Base-by-base conservation (phyloP, 2,329 filamentous ascomycete genomes). In the Phaeomoniella chlamydospora region DNA sequence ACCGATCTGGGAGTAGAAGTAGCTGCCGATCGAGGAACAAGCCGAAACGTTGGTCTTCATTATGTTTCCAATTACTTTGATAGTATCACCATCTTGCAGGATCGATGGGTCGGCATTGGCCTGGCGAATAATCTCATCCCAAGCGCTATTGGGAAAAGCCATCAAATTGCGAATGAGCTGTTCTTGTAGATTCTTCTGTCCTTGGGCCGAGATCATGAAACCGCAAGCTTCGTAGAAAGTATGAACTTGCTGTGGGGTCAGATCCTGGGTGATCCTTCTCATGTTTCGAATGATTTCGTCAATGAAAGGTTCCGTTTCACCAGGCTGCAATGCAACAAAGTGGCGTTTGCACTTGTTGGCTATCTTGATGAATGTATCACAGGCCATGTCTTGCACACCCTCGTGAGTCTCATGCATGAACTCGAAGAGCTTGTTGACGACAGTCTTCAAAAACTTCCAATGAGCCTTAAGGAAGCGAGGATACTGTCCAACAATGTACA, bases 31-130 rank as follows among this genome's bases (percentile, higher is more conserved):
- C 1, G 90, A 96, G 22, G 83, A 84, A 58, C 90, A 98, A 22
- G 90, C 90, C n/a, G 92, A 88, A 3, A 98, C 90, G 50, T 98
- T 98, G 1, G 90, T 98, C 72, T 98, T 98, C 90, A 98, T 98
- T 55, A 98, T 94, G 61, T 98, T 98, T 46, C 90, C 90, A 43
- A 98, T 87, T 46, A 98, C 79, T 67, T 98, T 98, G 65, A 98
- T 96, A 1, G 87, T 93, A 48, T 98, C 87, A 9, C 78, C 68
- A 51, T 96, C 86, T 56, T 96, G 85, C 10, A 98, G 69, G 46
- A 90, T 86, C 15, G 77, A 71, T 0, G 90, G 85, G 53, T 94
- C 79, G 41, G 80, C 70, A 37, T 84, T 90, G 15, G 90, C 90
- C 52, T 81, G 74, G 47, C 76, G 74, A 53, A 98, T 98, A 50